Conservation (phyloP, 768 basidiomycete species). For the Lactarius evosmus region DNA sequence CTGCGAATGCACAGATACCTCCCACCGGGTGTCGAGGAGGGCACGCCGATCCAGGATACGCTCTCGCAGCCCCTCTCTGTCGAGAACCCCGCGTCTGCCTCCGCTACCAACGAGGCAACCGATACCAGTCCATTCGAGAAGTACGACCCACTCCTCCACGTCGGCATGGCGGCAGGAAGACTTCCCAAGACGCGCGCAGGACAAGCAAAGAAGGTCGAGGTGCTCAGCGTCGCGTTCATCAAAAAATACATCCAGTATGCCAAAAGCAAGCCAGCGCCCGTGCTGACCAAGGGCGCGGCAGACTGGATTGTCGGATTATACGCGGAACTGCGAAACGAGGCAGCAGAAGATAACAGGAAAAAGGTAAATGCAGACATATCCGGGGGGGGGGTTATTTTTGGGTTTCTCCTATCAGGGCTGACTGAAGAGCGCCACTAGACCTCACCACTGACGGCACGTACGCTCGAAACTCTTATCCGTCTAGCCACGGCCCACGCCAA, state of each 20-base stretch:
- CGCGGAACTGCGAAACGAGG: slow-evolving; percentile 87
- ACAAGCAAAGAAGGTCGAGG: slow-evolving; percentile 69
- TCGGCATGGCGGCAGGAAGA: slow-evolving; percentile 57
- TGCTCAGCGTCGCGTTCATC: slow-evolving; percentile 89
- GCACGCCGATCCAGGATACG: slow-evolving; percentile 84
- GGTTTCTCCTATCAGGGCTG: slow-evolving; percentile 1
- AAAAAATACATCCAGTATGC: slow-evolving; percentile 99
- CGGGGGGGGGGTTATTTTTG: no score
- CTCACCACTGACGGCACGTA: slow-evolving; percentile 95
- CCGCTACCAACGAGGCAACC: slow-evolving; percentile 45
- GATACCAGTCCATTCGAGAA: slow-evolving; percentile 91
- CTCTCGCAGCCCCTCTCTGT: slow-evolving; percentile 85
- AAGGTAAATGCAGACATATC: slow-evolving; percentile 46
- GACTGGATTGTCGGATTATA: slow-evolving; percentile 94
- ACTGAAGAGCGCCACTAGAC: slow-evolving; percentile 55
- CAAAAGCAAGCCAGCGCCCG: slow-evolving; percentile 82
- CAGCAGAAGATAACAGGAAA: slow-evolving; percentile 84
- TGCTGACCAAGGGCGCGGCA: slow-evolving; percentile 87
- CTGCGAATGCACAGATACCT: slow-evolving; percentile 96
- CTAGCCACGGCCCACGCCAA: slow-evolving; percentile 98
- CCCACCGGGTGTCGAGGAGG: slow-evolving; percentile 94
- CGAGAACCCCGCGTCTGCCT: slow-evolving; percentile 63
- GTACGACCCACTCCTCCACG: slow-evolving; percentile 91
- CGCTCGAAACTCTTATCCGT: slow-evolving; percentile 97
- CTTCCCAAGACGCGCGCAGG: slow-evolving; percentile 46